Evolutionary conservation across 768 basidiomycete species (phyloP).

Genomic region (Lactarius quietus): DNA sequence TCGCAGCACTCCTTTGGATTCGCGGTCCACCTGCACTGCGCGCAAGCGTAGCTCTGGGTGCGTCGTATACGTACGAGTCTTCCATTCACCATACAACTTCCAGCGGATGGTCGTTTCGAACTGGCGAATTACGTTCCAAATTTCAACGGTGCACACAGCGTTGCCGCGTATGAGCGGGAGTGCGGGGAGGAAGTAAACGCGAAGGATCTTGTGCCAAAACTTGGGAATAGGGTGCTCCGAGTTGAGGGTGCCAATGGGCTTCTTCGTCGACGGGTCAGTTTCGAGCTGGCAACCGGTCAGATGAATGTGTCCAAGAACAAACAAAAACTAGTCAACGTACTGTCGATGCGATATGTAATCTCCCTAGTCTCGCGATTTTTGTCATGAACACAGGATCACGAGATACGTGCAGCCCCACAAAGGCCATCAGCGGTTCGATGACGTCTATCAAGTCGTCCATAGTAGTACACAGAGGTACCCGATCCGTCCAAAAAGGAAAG

Average conservation of each 20-base stretch:
- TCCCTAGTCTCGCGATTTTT: constrained; percentile 77
- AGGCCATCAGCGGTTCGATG: constrained; percentile 73
- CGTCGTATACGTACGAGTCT: constrained; percentile 60
- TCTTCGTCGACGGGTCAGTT: constrained; percentile 60
- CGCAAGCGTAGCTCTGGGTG: constrained; percentile 80
- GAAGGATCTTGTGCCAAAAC: constrained; percentile 84
- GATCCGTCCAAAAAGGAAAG: constrained; percentile 78
- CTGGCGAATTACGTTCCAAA: constrained; percentile 85
- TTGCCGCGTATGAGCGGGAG: constrained; percentile 82
- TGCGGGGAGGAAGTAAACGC: constrained; percentile 80
- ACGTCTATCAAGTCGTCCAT: constrained; percentile 71
- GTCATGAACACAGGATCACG: constrained; percentile 75
- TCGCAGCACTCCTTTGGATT: constrained; percentile 85
- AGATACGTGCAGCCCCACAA: constrained; percentile 77
- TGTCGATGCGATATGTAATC: constrained; percentile 54
- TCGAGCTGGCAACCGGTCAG: constrained; percentile 36
- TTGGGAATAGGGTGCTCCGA: constrained; percentile 55
- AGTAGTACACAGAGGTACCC: constrained; percentile 59
- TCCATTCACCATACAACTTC: constrained; percentile 96
- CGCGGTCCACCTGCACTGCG: constrained; percentile 77
- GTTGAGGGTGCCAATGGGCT: constrained; percentile 50
- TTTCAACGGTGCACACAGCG: constrained; percentile 83
- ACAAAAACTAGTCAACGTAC: constrained; percentile 34
- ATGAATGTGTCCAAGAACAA: constrained; percentile 1
- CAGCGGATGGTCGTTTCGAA: constrained; percentile 81